Conservation (phyloP, 441 rosid species). For the Macaranga tanarius region DNA sequence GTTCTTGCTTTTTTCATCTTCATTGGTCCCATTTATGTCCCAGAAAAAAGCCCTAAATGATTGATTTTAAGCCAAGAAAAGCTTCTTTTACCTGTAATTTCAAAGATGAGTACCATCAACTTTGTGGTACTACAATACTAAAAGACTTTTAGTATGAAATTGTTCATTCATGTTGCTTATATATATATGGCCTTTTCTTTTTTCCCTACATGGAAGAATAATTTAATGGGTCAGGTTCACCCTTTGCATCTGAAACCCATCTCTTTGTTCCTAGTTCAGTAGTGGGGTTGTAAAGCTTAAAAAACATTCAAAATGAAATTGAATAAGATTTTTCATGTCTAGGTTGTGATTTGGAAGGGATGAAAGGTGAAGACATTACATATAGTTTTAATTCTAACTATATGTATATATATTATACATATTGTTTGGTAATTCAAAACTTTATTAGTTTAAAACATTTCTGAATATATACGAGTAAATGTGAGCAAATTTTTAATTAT, state of each 20-base stretch:
- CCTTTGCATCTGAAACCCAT: background rate
- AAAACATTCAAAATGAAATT: background rate
- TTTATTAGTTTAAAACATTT: too few species aligned
- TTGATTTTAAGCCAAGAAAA: background rate
- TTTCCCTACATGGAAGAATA: background rate
- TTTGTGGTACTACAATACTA: background rate
- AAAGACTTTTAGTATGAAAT: background rate
- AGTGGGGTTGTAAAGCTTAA: background rate
- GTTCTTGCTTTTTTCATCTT: slow-evolving; percentile 2
- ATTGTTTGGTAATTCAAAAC: too few species aligned
- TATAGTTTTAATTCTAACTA: too few species aligned
- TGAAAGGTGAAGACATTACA: too few species aligned
- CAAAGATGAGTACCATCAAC: background rate
- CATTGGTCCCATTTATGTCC: slow-evolving; percentile 21
- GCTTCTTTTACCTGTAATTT: background rate
- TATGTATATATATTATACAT: too few species aligned
- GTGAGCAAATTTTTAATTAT: too few species aligned
- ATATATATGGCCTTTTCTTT: background rate
- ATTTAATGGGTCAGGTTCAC: background rate
- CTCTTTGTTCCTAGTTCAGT: background rate
- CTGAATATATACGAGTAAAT: too few species aligned
- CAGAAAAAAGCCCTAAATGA: slow-evolving; percentile 4
- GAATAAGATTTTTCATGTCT: background rate
- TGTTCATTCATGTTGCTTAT: background rate
- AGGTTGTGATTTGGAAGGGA: background rate